Percentiles rank a stretch among this genome's conserved stretches.
phyloP scores from a whole-genome alignment of 2,329 filamentous ascomycete species.

The Colletotrichum incanum region DNA sequence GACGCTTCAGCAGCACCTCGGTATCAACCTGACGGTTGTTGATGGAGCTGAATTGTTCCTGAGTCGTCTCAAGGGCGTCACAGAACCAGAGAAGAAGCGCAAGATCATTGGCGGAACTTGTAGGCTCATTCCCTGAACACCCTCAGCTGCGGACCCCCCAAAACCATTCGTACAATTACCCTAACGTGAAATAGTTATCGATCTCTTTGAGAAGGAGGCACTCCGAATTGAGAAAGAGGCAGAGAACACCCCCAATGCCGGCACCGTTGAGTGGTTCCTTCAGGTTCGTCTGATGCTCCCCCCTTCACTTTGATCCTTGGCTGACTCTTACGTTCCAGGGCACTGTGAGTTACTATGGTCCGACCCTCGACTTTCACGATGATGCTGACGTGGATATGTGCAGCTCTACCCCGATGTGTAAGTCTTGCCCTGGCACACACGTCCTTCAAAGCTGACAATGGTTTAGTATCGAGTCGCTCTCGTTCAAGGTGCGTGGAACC shows the following conservation, averaged over 20 bases:
- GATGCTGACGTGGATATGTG: not conserved
- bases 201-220: slow-evolving; percentile 70
- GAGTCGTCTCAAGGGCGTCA: slow-evolving; percentile 80
- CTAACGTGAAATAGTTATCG: slow-evolving; percentile 50
- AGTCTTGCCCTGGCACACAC: not conserved
- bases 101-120: slow-evolving; percentile 87
- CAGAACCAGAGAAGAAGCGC: slow-evolving; percentile 87
- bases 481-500: slow-evolving; percentile 1
- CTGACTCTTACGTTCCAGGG: slow-evolving; percentile 59
- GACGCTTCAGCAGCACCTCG: slow-evolving; percentile 83
- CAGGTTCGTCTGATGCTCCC: slow-evolving; percentile 63
- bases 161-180: not conserved
- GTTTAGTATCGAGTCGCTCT: slow-evolving; percentile 17
- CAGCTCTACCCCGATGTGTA: slow-evolving; percentile 46
- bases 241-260: slow-evolving; percentile 76
- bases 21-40: slow-evolving; percentile 91
- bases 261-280: slow-evolving; percentile 87
- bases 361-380: not conserved
- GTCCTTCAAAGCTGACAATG: not conserved
- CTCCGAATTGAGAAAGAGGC: slow-evolving; percentile 78
- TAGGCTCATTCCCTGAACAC: slow-evolving; percentile 38
- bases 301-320: not conserved
- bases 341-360: slow-evolving; percentile 52
- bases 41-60: slow-evolving; percentile 86
- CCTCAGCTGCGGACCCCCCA: not conserved